Conservation (phyloP, 148 eudicot species). For the Camellia granthamiana region DNA sequence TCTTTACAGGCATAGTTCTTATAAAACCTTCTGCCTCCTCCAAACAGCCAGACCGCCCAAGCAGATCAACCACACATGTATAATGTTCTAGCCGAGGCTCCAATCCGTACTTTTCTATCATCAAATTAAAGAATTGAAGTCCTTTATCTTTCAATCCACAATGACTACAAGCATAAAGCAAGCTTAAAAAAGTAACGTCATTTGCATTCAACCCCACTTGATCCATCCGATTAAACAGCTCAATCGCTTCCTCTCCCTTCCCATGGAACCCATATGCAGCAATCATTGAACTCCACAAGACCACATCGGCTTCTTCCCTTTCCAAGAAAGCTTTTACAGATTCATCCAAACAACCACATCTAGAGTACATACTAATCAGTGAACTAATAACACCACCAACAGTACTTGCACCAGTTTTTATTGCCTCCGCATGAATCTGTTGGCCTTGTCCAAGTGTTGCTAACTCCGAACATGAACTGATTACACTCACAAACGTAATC, state of each 20-base stretch:
- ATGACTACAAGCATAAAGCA: conserved; percentile 82
- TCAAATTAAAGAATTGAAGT: conserved; percentile 50
- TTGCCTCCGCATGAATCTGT: conserved; percentile 78
- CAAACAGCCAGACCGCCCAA: conserved; percentile 66
- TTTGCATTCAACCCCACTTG: conserved; percentile 54
- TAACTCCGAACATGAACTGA: conserved; percentile 72
- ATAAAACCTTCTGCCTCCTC: conserved; percentile 66
- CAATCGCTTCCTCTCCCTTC: conserved; percentile 63
- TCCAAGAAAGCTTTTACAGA: conserved; percentile 57
- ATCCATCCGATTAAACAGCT: conserved; percentile 52
- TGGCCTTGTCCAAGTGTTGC: conserved; percentile 86
- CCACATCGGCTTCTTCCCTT: conserved; percentile 45
- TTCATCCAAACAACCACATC: conserved; percentile 78
- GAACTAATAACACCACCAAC: conserved; percentile 55
- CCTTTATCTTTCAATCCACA: conserved; percentile 74
- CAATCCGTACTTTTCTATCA: conserved; percentile 47
- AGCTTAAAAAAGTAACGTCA: conserved; percentile 74
- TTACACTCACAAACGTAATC: conserved; percentile 13
- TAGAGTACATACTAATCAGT: conserved; percentile 86
- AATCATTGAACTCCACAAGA: conserved; percentile 77
- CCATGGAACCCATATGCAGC: conserved; percentile 92
- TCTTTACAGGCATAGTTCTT: conserved; percentile 65
- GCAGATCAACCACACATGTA: conserved; percentile 79
- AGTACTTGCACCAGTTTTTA: conserved; percentile 49
- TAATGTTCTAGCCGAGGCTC: conserved; percentile 68